phyloP scores from a whole-genome alignment of 495 filamentous ascomycete genomes.

The Thermochaetoides thermophila region DNA sequence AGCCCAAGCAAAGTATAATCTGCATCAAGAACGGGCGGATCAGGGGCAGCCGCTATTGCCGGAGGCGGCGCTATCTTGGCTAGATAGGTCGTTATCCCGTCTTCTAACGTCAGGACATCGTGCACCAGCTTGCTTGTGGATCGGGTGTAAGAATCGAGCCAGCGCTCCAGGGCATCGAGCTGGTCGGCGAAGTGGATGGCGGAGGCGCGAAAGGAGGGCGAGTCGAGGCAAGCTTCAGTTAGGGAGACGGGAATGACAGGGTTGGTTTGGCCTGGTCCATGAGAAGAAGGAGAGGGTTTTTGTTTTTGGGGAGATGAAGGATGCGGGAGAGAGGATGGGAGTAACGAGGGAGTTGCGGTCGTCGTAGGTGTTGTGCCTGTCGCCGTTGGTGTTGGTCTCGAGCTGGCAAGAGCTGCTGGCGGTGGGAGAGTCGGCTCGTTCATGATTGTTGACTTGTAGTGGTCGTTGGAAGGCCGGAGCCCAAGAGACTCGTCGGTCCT shows the following conservation, averaged over 20 bases:
- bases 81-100: slow-evolving; percentile 57
- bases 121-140: slow-evolving; percentile 61
- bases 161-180: slow-evolving; percentile 79
- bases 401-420: slow-evolving; percentile 3
- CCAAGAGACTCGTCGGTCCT: no score
- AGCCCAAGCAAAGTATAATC: slow-evolving; percentile 86
- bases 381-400: slow-evolving; percentile 2
- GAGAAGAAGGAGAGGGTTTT: background rate
- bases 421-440: slow-evolving; percentile 6
- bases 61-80: slow-evolving; percentile 55
- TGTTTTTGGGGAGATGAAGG: background rate
- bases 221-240: slow-evolving; percentile 91
- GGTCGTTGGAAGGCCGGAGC: background rate
- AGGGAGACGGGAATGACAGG: slow-evolving; percentile 60
- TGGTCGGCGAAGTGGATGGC: slow-evolving; percentile 83
- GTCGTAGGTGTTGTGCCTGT: background rate
- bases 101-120: slow-evolving; percentile 57
- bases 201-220: slow-evolving; percentile 83
- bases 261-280: slow-evolving; percentile 10
- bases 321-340: slow-evolving; percentile 1
- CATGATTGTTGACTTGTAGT: slow-evolving; percentile 1
- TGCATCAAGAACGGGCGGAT: slow-evolving; percentile 64
- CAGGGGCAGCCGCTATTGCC: slow-evolving; percentile 56
- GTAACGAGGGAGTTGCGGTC: background rate
- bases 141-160: slow-evolving; percentile 78